Conservation (phyloP, 805 yeast species). For the Schwanniomyces vanrijiae region DNA sequence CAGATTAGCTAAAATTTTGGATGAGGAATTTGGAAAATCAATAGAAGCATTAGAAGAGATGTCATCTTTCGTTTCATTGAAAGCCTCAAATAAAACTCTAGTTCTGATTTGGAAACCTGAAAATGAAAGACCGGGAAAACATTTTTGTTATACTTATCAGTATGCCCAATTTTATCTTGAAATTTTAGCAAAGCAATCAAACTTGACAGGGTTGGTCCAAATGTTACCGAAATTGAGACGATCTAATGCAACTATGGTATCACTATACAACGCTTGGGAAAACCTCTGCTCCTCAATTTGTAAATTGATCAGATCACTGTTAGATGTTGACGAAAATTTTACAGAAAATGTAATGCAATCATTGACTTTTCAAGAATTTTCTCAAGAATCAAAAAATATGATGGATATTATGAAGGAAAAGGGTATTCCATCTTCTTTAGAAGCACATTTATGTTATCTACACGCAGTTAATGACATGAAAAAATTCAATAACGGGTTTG, state of each 20-base stretch:
- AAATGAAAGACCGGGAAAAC: constrained; percentile 87
- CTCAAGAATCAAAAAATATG: constrained; percentile 31
- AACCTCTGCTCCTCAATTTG: constrained; percentile 52
- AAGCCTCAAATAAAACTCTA: constrained; percentile 66
- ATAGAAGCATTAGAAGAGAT: constrained; percentile 64
- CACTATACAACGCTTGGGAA: constrained; percentile 67
- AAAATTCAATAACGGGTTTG: constrained; percentile 76
- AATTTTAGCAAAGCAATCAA: constrained; percentile 51
- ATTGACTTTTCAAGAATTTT: constrained; percentile 45
- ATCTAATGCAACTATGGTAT: constrained; percentile 73
- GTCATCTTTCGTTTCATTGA: constrained; percentile 60
- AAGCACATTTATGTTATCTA: constrained; percentile 43
- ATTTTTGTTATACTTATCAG: constrained; percentile 72
- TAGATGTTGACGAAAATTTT: constrained; percentile 43
- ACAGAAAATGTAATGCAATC: constrained; percentile 54
- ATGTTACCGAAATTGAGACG: constrained; percentile 76
- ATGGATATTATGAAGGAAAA: constrained; percentile 24
- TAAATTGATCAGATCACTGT: constrained; percentile 45
- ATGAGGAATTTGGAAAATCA: constrained; percentile 52
- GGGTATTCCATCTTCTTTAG: constrained; percentile 37
- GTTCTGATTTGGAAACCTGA: constrained; percentile 94
- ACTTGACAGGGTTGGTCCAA: constrained; percentile 56
- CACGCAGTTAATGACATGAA: constrained; percentile 59
- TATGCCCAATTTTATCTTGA: constrained; percentile 67
- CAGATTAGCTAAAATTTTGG: constrained; percentile 63